phyloP scores from a whole-genome alignment of 2,329 filamentous ascomycete genomes.

The Sclerotinia minor region DNA sequence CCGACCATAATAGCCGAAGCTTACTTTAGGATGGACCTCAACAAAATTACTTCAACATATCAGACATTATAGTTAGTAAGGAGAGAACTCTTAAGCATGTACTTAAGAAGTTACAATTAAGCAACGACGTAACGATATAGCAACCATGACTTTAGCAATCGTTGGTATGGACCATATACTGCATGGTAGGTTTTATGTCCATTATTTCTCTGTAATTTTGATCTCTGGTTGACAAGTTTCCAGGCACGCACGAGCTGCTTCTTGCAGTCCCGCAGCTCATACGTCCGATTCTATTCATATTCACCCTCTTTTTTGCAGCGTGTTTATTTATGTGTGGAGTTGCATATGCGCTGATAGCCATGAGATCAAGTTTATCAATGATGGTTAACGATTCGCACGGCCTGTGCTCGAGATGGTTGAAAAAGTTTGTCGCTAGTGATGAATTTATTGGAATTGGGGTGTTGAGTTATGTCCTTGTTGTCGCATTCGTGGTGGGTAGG shows the following conservation, averaged over 20 bases:
- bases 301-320: not conserved
- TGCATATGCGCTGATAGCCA: not conserved
- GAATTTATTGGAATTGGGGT: not conserved
- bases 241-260: constrained; percentile 9
- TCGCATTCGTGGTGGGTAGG: constrained; percentile 9
- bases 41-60: not conserved
- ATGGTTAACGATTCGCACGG: not conserved
- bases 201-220: not conserved
- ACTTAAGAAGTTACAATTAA: not conserved
- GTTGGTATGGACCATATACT: not conserved
- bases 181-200: not conserved
- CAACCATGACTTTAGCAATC: not conserved
- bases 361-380: not conserved
- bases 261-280: constrained; percentile 4
- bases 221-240: not conserved
- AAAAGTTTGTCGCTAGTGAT: not conserved
- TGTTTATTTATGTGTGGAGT: constrained; percentile 13
- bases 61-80: not conserved
- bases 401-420: not conserved
- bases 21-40: not conserved
- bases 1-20: not conserved
- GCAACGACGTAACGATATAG: not conserved
- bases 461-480: constrained; percentile 7
- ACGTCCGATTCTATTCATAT: constrained; percentile 7
- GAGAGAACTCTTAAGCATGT: not conserved